phyloP scores from a whole-genome alignment of 768 basidiomycete species.

The Lactarius quietus region DNA sequence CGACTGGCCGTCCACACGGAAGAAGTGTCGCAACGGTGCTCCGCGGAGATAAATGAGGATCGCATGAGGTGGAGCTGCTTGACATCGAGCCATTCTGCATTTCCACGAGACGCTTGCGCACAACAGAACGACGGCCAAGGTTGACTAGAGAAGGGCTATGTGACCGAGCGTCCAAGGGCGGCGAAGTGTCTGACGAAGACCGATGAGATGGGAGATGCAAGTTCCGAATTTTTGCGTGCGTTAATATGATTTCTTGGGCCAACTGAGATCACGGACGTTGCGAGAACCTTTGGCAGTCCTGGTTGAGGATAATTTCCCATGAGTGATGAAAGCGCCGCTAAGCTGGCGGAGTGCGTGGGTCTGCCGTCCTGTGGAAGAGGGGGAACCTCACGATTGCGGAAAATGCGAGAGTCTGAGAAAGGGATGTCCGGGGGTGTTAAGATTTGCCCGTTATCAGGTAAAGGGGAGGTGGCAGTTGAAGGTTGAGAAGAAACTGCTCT shows the following conservation, averaged over 20 bases:
- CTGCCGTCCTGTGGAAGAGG: not conserved
- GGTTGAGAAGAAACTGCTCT: not conserved
- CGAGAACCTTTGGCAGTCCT: not conserved
- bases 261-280: not conserved
- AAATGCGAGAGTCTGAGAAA: not conserved
- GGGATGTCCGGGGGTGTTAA: not conserved
- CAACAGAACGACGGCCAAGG: conserved; percentile 57
- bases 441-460: not conserved
- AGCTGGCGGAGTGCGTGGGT: not conserved
- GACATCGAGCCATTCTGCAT: conserved; percentile 37
- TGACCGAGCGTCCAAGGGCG: conserved; percentile 32
- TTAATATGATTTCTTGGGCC: not conserved
- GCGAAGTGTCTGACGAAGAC: too few species aligned
- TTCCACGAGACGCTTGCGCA: conserved; percentile 62
- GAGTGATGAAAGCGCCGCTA: not conserved
- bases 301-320: too few species aligned
- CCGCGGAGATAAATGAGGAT: not conserved
- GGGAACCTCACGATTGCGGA: not conserved
- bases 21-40: not conserved
- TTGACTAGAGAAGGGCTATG: conserved; percentile 61
- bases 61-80: not conserved
- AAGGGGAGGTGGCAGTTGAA: not conserved
- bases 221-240: not conserved
- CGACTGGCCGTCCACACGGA: not conserved
- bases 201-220: conserved; percentile 4